Base-by-base conservation (phyloP, 2,329 filamentous ascomycete species). In the Parafenestella ontariensis region DNA sequence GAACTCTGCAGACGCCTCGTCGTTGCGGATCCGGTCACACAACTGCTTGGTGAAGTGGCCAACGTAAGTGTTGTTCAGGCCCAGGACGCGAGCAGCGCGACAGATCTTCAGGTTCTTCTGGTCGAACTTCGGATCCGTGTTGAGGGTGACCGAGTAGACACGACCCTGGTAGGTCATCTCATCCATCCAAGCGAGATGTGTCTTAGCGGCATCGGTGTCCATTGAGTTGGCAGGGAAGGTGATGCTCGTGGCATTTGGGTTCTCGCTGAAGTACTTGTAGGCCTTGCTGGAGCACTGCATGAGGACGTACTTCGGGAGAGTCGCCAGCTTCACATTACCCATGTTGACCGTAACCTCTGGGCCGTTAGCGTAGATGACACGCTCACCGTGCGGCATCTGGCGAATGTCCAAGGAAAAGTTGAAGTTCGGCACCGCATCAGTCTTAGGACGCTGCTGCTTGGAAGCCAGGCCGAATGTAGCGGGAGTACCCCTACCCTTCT, bases 21-120 rank as follows among this genome's bases (percentile, higher is more conserved):
- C 37, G 13, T 54, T 47, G n/a, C 71, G 70, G 31, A 72, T 61
- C 0, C 60, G 57, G 18, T 73, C 64, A 37, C 71, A 73, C 46
- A 68, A 61, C 1, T 62, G 46, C 40, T 61, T 64, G 1, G 71
- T 73, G 46, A 73, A 72, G 48, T 73, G 71, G 0, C 61, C 64
- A 1, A 73, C 54, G 24, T 73, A 73, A n/a, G 59, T 65, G 48
- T 64, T 66, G 43, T 68, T 64, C 2, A 72, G 42, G 5, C 69
- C 70, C 1, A 72, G 46, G 1, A 64, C 59, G 5, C 67, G 63
- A 2, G 68, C 56, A 3, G 65, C 66, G 11, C 56, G 65, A 26
- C 66, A 64, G 45, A 72, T 61, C 4, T 58, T 46, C 2, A 72
- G 31, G 24, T 73, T 70, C 45, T 64, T 58, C 10, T 49, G 37